These are phyloP conservation scores for Microbotryum scabiosae DNA, from an alignment of 1,284 basidiomycete genomes.

Conservation along the genomic window DNA sequence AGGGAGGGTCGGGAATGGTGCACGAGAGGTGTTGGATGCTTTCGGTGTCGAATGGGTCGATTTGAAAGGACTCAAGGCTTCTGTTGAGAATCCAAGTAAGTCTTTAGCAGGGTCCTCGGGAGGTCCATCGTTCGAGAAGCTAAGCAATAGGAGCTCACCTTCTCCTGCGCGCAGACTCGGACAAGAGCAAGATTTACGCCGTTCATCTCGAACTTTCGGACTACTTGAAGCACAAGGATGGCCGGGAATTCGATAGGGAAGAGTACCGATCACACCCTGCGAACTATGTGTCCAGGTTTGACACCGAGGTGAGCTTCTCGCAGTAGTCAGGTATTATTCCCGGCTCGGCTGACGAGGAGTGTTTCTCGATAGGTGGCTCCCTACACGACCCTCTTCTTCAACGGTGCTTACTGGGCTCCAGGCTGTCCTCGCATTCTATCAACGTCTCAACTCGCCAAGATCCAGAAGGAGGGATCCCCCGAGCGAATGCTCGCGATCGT, in stretches of 20 bases:
- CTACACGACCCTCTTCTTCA: slow-evolving; percentile 70
- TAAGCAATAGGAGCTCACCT: not conserved
- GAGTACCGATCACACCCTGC: slow-evolving; percentile 65
- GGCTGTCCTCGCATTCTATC: slow-evolving; percentile 70
- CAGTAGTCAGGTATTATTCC: not conserved
- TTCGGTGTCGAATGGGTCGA: slow-evolving; percentile 57
- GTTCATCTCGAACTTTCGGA: slow-evolving; percentile 62
- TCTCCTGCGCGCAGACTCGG: slow-evolving; percentile 44
- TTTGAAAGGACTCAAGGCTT: slow-evolving; percentile 51
- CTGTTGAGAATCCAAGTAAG: slow-evolving; percentile 52
- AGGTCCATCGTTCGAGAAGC: too few species aligned
- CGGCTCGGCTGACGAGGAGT: not conserved
- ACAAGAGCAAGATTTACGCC: slow-evolving; percentile 62
- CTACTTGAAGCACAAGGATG: slow-evolving; percentile 56
- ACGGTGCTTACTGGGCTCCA: slow-evolving; percentile 73
- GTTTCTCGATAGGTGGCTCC: slow-evolving; percentile 57
- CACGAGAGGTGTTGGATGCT: slow-evolving; percentile 59
- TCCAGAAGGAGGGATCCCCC: slow-evolving; percentile 44
- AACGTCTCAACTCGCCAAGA: slow-evolving; percentile 50
- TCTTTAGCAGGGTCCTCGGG: not conserved
- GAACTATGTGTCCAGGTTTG: slow-evolving; percentile 59
- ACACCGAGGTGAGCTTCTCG: slow-evolving; percentile 50
- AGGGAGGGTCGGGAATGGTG: slow-evolving; percentile 71
- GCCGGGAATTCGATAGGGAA: slow-evolving; percentile 52
- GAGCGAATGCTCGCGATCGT: slow-evolving; percentile 61